Base-by-base conservation (phyloP, 345 rosid genomes). In the Brassica incana region DNA sequence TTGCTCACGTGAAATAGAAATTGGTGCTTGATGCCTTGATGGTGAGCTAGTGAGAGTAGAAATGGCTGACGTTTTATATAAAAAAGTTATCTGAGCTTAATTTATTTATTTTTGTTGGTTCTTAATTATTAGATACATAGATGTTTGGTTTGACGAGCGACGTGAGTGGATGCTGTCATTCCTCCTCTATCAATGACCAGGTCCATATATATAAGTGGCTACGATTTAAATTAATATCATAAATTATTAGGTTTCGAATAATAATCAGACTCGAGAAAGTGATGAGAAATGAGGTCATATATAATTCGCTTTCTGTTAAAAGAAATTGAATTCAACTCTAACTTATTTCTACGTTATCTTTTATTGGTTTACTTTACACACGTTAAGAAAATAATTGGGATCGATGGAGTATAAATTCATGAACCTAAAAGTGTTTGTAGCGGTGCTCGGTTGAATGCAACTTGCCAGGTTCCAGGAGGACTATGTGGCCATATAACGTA, bases 381-480 rank as follows among this genome's bases (percentile, higher is more conserved):
- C 6, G 16, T 33, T 12, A 25, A 64, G 3, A 7, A 72, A 71
- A 71, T 36, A 71, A 30, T 8, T 40, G 68, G 67, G 77, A 59
- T 59, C 5, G 14, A 58, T 43, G 68, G 61, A 56, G 45, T 43
- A 66, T 23, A 8, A 67, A 67, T 58, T 4, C 25, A 14, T 48
- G 30, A 67, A 66, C 64, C 69, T 30, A 79, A 52, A 52, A 15
- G 48, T 61, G 23, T 79, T 59, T 67, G 69, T 67, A 69, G 73
- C 73, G 62, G 48, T 66, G 50, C 6, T 40, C 29, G 11, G 59
- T 79, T 79, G 74, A 79, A 50, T 74, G 60, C 18, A 75, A 79
- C 82, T 79, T 68, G 78, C 78, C 75, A 79, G 75, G 82, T 79
- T 79, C 78, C 11, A 67, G 78, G 74, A 73, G 59, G 61, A n/a